Conservation (phyloP, 2,329 filamentous ascomycete genomes). For the Boeremia exigua region DNA sequence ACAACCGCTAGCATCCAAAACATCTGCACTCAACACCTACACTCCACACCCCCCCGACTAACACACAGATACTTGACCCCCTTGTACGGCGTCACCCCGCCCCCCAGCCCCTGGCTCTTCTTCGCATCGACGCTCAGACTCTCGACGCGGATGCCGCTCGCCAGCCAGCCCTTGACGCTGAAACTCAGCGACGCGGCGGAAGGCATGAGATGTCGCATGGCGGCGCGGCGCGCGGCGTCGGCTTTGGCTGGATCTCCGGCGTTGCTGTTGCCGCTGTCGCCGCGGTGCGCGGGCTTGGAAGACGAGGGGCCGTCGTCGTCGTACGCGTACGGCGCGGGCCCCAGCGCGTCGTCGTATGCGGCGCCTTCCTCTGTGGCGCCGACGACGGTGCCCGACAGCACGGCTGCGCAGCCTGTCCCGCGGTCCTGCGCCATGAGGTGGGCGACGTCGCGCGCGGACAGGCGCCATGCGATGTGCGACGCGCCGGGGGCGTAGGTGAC, state of each 20-base stretch:
- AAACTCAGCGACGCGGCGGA: constrained; percentile 55
- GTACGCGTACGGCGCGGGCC: constrained; percentile 3
- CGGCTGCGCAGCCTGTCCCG: constrained; percentile 64
- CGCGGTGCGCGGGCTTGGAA: too few species aligned
- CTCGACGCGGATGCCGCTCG: constrained; percentile 69
- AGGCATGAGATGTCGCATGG: constrained; percentile 60
- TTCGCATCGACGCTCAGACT: constrained; percentile 69
- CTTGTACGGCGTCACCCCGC: constrained; percentile 93
- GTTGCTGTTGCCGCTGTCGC: too few species aligned
- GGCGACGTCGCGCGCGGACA: constrained; percentile 77
- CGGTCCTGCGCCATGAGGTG: constrained; percentile 44
- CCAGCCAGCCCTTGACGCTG: constrained; percentile 67
- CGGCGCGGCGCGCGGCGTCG: constrained; percentile 64
- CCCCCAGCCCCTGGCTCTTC: constrained; percentile 83
- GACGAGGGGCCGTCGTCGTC: too few species aligned
- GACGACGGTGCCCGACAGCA: constrained; percentile 80
- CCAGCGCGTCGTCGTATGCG: constrained; percentile 45
- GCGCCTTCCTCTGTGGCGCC: constrained; percentile 55
- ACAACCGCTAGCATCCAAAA: too few species aligned
- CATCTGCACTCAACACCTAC: background rate
- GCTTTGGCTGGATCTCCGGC: background rate
- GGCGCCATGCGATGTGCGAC: constrained; percentile 78
- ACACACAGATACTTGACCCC: constrained; percentile 95
- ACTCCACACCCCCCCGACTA: constrained; percentile 61
- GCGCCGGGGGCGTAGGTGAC: constrained; percentile 80